Conservation (phyloP, 176 grass and related monocot species). For the Oropetium thomaeum region DNA sequence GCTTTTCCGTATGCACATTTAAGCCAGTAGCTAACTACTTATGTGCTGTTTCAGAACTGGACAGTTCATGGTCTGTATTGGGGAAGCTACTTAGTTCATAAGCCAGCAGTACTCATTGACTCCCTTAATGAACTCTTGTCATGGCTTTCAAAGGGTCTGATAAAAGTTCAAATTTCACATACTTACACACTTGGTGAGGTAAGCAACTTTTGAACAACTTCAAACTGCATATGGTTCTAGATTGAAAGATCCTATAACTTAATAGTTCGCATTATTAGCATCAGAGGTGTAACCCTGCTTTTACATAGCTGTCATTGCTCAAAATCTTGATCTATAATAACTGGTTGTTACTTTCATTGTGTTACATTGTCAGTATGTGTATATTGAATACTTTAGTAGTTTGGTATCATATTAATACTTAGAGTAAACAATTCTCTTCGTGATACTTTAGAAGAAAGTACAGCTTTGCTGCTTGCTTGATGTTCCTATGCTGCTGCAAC, state of each 20-base stretch:
- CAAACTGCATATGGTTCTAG: not conserved
- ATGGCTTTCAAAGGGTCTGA: constrained; percentile 83
- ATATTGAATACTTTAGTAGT: not conserved
- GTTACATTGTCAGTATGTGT: not conserved
- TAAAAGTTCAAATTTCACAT: constrained; percentile 74
- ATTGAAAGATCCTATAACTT: not conserved
- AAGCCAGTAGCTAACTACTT: constrained; percentile 6
- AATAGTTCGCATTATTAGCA: not conserved
- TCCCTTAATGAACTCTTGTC: constrained; percentile 77
- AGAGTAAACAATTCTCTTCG: not conserved
- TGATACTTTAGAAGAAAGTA: not conserved
- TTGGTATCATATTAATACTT: not conserved
- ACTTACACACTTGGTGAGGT: constrained; percentile 69
- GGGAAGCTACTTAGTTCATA: constrained; percentile 74
- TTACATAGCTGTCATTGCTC: not conserved
- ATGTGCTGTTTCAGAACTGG: constrained; percentile 76
- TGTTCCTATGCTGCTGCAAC: not conserved
- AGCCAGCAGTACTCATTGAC: constrained; percentile 53
- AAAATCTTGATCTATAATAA: too few relatives aligned
- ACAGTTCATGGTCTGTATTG: constrained; percentile 93
- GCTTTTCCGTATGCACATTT: not conserved
- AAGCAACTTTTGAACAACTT: not conserved
- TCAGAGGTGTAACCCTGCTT: not conserved
- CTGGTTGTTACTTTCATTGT: not conserved
- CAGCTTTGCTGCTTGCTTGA: not conserved